A percentile compares a stretch with the other conserved stretches of the same genome.
These are phyloP conservation scores for Solanum ossicruentum DNA, from an alignment of 257 asterid species.

Conservation along the genomic window DNA sequence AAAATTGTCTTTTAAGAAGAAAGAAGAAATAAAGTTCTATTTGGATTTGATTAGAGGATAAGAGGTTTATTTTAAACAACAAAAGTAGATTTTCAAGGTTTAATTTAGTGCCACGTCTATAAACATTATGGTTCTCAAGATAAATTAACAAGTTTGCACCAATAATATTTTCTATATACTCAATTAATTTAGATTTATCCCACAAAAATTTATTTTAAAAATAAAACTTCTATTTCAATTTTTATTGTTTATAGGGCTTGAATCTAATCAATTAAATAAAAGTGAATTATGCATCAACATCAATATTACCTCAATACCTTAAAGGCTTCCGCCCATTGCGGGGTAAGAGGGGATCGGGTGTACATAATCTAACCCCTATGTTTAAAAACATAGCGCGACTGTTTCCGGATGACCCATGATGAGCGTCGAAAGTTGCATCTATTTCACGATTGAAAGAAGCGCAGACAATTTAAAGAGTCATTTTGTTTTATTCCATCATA, in stretches of 20 bases:
- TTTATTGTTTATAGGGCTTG: not conserved
- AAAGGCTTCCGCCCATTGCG: no score
- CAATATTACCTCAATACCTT: no score
- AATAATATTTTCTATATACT: not conserved
- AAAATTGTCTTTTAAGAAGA: not conserved
- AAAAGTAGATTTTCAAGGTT: slow-evolving; percentile 19
- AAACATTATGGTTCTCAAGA: not conserved
- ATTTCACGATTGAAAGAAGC: no score
- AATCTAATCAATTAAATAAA: not conserved
- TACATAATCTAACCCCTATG: no score
- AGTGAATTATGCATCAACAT: not conserved
- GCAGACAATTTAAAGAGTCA: no score
- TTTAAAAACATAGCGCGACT: no score
- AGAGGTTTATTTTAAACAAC: slow-evolving; percentile 17
- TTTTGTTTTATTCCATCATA: no score
- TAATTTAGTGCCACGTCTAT: slow-evolving; percentile 38
- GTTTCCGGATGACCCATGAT: no score
- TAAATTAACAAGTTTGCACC: not conserved
- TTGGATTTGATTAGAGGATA: slow-evolving; percentile 8
- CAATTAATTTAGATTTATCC: not conserved
- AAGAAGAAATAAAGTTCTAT: not conserved
- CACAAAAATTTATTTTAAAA: not conserved
- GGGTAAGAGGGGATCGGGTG: no score
- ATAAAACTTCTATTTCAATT: not conserved
- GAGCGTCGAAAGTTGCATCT: no score